Evolutionary conservation across 805 yeast genomes (phyloP), one percentile per base, ranked within the genome.

Genomic region (Schizosaccharomyces osmophilus): DNA sequence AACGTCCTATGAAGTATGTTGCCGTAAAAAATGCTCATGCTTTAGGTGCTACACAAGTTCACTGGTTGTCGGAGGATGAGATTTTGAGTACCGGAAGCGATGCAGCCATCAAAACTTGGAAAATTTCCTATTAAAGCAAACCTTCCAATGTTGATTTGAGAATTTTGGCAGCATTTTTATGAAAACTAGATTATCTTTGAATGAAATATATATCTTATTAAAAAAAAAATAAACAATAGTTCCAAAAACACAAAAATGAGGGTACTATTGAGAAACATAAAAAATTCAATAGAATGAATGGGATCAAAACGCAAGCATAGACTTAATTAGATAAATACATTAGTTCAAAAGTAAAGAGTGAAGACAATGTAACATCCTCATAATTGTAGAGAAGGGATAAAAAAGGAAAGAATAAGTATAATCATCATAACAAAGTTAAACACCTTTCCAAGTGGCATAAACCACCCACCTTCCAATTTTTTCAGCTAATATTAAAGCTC

Each of bases 1-100:
- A 77, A 43, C 81, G 78, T 65, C 95, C 97, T 6, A 79, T 82
- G 63, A 85, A 82, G 73, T 87, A 82, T 65, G 73, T 85, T 67
- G 87, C 87, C 73, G 71, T 73, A 48, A 73, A 83, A 64, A 84
- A 84, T 67, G 87, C 95, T 0, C 98, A 93, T 69, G 88, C 85
- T 69, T 90, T 81, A 63, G 97, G 97, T 62, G 87, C 87, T 58
- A 79, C 79, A 51, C 80, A 79, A 42, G 86, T 87, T 19, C 75
- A 73, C 59, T 93, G 97, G 97, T 60, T 71, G 9, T 68, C 69
- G 36, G 75, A 71, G 48, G 74, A 73, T 4, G 72, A 74, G 11
- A 69, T 89, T 51, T 79, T 81, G 8, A 80, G 84, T 64, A 83
- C 80, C 24, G 98, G 98, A 45, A 73, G 81, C 17, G 98, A 93